These are phyloP conservation scores for Hygrophoropsis aurantiaca DNA, from an alignment of 768 basidiomycete species.

Conservation along the genomic window DNA sequence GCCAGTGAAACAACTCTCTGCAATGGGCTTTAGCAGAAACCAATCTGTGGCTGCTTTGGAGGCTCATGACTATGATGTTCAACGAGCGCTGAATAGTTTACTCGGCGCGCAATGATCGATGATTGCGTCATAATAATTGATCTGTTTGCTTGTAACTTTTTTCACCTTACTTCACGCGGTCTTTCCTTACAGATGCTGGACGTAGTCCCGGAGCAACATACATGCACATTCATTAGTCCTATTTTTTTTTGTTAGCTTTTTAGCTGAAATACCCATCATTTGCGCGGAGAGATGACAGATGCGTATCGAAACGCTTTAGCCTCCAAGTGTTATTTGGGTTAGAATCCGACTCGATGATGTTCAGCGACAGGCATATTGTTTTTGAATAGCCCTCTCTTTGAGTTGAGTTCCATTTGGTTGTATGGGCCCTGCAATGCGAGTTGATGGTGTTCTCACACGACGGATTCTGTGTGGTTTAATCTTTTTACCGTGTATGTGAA, in stretches of 20 bases:
- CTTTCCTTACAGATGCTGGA: slow-evolving; percentile 16
- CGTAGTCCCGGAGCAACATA: slow-evolving; percentile 15
- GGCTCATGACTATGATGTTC: slow-evolving; percentile 80
- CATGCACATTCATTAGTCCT: slow-evolving; percentile 31
- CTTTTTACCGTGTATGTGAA: slow-evolving; percentile 14
- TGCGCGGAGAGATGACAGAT: too few species aligned
- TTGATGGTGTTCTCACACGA: slow-evolving; percentile 12
- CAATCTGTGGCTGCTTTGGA: slow-evolving; percentile 87
- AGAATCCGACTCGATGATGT: not conserved
- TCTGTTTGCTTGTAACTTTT: slow-evolving; percentile 19
- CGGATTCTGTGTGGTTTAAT: slow-evolving; percentile 5
- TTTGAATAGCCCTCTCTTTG: not conserved
- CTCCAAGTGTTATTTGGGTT: too few species aligned
- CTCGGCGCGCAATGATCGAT: slow-evolving; percentile 37
- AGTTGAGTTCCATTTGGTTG: slow-evolving; percentile 4
- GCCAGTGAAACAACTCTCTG: slow-evolving; percentile 74
- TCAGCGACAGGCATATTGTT: slow-evolving; percentile 4
- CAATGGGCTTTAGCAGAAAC: slow-evolving; percentile 87
- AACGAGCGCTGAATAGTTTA: slow-evolving; percentile 72
- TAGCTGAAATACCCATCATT: too few species aligned
- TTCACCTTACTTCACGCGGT: slow-evolving; percentile 6
- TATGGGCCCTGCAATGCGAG: not conserved
- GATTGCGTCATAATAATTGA: slow-evolving; percentile 11
- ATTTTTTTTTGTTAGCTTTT: slow-evolving; percentile 6
- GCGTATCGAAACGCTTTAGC: too few species aligned